A percentile compares a stretch with the other conserved stretches of the same genome.
Evolutionary conservation across 805 yeast species (phyloP).

Genomic region (Metschnikowia lunata): DNA sequence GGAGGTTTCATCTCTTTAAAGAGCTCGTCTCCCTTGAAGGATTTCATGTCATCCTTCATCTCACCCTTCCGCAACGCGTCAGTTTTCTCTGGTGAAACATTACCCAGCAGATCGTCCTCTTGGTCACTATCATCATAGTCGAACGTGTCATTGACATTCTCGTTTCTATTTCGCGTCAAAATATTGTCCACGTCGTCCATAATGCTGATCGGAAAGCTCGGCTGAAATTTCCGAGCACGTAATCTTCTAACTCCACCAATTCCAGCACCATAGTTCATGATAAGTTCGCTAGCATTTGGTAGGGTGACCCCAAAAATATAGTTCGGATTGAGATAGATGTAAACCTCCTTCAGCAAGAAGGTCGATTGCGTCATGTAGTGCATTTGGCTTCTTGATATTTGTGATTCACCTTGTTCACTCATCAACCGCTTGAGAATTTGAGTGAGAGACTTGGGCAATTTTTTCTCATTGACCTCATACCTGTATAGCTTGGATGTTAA

Average conservation of each 20-base stretch:
- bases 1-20: slow-evolving; percentile 49
- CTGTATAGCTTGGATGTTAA: slow-evolving; percentile 66
- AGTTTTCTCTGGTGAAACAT: slow-evolving; percentile 12
- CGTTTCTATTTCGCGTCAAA: slow-evolving; percentile 26
- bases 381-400: slow-evolving; percentile 22
- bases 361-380: slow-evolving; percentile 40
- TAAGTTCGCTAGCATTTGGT: slow-evolving; percentile 71
- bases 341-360: slow-evolving; percentile 36
- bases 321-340: slow-evolving; percentile 50
- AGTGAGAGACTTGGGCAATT: slow-evolving; percentile 43
- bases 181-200: slow-evolving; percentile 71
- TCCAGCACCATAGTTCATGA: slow-evolving; percentile 74
- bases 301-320: slow-evolving; percentile 53
- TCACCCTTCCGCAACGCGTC: slow-evolving; percentile 9
- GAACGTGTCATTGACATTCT: slow-evolving; percentile 29
- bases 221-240: slow-evolving; percentile 59
- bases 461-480: slow-evolving; percentile 77
- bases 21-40: slow-evolving; percentile 43
- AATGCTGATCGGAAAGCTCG: slow-evolving; percentile 64
- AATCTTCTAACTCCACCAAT: slow-evolving; percentile 54
- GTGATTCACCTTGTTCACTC: slow-evolving; percentile 37
- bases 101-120: neutral
- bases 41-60: slow-evolving; percentile 10
- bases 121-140: slow-evolving; percentile 22
- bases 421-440: slow-evolving; percentile 29